phyloP scores from a whole-genome alignment of 2,329 filamentous ascomycete genomes.

The Stemphylium beticola region DNA sequence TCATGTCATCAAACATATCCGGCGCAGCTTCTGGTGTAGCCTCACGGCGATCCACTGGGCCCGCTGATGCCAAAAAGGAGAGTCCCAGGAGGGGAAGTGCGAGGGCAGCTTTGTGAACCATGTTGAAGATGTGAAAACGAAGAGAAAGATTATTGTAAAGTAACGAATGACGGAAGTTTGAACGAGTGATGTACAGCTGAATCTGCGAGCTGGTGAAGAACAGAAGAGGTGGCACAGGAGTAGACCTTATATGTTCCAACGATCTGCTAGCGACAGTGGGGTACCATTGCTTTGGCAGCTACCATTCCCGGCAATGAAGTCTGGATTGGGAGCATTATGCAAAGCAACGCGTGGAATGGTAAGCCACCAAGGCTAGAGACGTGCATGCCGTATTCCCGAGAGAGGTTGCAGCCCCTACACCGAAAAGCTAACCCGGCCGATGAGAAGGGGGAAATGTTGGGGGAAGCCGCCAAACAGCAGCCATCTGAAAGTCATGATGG shows the following conservation, averaged over 20 bases:
- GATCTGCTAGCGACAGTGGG: neutral
- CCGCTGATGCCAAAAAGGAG: conserved; percentile 19
- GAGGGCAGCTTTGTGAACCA: conserved; percentile 4
- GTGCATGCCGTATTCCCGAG: neutral
- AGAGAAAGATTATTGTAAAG: neutral
- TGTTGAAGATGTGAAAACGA: neutral
- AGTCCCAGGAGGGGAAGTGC: conserved; percentile 6
- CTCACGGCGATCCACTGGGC: conserved; percentile 30
- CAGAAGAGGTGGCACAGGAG: neutral
- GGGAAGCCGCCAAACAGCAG: conserved; percentile 3
- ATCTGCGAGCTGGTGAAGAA: neutral
- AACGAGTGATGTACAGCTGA: neutral
- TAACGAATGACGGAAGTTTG: neutral
- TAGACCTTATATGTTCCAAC: conserved; percentile 4
- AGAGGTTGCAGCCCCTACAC: conserved; percentile 6
- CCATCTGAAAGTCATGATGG: neutral
- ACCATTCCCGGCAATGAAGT: neutral
- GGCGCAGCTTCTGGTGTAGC: conserved; percentile 20
- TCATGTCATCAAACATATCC: conserved; percentile 28
- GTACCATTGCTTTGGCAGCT: neutral
- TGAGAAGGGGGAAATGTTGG: neutral
- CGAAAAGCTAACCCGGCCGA: neutral
- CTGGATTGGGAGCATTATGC: neutral
- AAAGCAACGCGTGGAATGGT: neutral
- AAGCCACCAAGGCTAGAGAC: conserved; percentile 3